These are phyloP conservation scores for Mortierella sp. DNA, from an alignment of 371 early-diverging fungal genomes.

Conservation along the genomic window DNA sequence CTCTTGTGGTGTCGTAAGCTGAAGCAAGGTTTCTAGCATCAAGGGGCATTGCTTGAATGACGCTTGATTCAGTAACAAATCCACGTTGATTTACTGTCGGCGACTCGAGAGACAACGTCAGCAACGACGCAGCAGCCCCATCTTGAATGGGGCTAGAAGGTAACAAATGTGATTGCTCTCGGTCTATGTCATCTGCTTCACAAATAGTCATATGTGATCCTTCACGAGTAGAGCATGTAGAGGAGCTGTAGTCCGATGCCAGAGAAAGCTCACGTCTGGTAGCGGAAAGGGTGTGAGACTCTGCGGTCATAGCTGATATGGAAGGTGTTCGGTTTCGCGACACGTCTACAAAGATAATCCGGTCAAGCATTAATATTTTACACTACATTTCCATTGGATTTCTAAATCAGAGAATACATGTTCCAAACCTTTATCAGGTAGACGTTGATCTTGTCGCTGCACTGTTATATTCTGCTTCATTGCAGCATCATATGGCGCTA, in stretches of 20 bases:
- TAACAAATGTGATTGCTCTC: background rate
- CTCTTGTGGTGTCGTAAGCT: background rate
- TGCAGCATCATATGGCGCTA: slow-evolving; percentile 16
- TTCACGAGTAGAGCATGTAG: slow-evolving; percentile 26
- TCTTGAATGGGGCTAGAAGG: slow-evolving; percentile 32
- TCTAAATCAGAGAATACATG: background rate
- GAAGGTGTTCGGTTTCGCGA: slow-evolving; percentile 10
- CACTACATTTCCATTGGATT: background rate
- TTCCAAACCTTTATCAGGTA: background rate
- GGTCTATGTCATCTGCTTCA: slow-evolving; percentile 13
- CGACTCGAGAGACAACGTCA: slow-evolving; percentile 36
- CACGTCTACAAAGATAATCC: background rate
- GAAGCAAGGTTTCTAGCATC: background rate
- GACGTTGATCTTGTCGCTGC: background rate
- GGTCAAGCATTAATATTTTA: background rate
- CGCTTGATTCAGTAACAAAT: background rate
- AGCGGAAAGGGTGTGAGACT: too few species aligned
- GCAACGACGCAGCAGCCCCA: slow-evolving; percentile 25
- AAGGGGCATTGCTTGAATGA: background rate
- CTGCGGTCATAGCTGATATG: slow-evolving; percentile 4
- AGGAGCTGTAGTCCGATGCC: slow-evolving; percentile 32
- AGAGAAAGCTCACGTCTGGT: slow-evolving; percentile 24
- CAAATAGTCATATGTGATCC: slow-evolving; percentile 23
- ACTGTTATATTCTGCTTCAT: slow-evolving; percentile 4
- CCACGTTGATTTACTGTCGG: slow-evolving; percentile 5